These are phyloP conservation scores for Colletotrichum spinosum DNA, from an alignment of 2,329 filamentous ascomycete species.

Conservation along the genomic window DNA sequence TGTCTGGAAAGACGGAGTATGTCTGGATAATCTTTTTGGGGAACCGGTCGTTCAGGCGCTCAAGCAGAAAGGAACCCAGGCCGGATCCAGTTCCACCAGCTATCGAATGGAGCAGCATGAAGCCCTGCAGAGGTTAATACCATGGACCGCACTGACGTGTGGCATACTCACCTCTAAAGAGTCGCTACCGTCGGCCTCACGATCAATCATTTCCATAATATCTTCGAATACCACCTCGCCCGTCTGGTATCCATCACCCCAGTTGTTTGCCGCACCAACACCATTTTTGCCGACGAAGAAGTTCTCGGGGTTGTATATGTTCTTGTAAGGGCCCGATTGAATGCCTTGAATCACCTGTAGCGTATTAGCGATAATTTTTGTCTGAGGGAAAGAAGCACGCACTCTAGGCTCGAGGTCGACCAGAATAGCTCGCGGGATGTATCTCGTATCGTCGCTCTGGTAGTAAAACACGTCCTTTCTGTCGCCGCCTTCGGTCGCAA, in stretches of 20 bases:
- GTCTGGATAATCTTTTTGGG: constrained; percentile 99
- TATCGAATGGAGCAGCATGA: constrained; percentile 99
- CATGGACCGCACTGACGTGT: background rate
- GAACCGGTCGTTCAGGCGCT: constrained; percentile 95
- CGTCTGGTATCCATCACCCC: constrained; percentile 95
- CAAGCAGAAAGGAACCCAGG: constrained; percentile 93
- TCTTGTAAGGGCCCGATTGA: constrained; percentile 92
- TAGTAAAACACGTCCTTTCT: constrained; percentile 99
- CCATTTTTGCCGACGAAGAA: constrained; percentile 97
- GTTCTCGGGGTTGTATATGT: constrained; percentile 99
- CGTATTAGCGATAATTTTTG: background rate
- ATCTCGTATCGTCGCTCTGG: constrained; percentile 98
- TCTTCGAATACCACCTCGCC: constrained; percentile 94
- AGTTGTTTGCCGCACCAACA: constrained; percentile 95
- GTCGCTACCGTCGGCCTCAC: constrained; percentile 97
- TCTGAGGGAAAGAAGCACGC: constrained; percentile 42
- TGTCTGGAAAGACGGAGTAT: constrained; percentile 98
- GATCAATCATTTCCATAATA: constrained; percentile 99
- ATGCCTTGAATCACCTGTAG: constrained; percentile 85
- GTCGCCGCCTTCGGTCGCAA: constrained; percentile 96
- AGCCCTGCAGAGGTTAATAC: constrained; percentile 68
- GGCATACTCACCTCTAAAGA: constrained; percentile 78
- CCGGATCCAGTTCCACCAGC: constrained; percentile 96
- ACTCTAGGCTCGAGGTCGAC: constrained; percentile 95
- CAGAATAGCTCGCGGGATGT: constrained; percentile 95